Conservation (phyloP, 2,329 filamentous ascomycete species). For the Phyllosticta citriasiana region DNA sequence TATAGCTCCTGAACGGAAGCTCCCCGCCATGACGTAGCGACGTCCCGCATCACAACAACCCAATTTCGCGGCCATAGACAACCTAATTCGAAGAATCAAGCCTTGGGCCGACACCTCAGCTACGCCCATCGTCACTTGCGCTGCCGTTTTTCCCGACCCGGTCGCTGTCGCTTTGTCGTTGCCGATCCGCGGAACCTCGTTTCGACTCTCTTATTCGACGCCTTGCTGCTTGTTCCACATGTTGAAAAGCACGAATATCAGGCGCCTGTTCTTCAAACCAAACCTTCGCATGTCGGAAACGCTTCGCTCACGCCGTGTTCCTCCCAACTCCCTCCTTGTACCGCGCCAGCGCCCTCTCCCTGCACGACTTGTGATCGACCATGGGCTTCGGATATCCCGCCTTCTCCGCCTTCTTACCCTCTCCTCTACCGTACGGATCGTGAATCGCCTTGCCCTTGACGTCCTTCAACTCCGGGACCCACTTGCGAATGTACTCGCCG, state of each 20-base stretch:
- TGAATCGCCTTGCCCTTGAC: conserved; percentile 63
- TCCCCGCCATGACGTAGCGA: neutral
- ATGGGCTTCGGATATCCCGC: conserved; percentile 65
- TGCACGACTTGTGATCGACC: conserved; percentile 61
- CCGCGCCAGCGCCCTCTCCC: conserved; percentile 56
- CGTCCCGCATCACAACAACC: neutral
- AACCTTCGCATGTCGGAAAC: neutral
- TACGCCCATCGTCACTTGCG: neutral
- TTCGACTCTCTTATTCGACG: neutral
- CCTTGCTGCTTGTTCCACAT: neutral
- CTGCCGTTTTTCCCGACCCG: neutral
- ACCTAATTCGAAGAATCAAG: neutral
- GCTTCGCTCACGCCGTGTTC: conserved; percentile 30
- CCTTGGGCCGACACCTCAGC: neutral
- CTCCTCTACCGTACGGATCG: conserved; percentile 65
- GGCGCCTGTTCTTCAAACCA: neutral
- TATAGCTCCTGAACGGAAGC: neutral
- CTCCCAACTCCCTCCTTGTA: conserved; percentile 58
- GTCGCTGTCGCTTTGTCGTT: neutral
- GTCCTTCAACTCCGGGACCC: conserved; percentile 64
- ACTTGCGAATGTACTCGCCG: conserved; percentile 71
- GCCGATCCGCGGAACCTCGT: neutral
- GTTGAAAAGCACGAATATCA: neutral
- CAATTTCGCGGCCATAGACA: neutral
- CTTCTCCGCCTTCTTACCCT: conserved; percentile 48